These are phyloP conservation scores for Sequoiadendron giganteum DNA, from an alignment of 75 land plant species.

Conservation along the genomic window DNA sequence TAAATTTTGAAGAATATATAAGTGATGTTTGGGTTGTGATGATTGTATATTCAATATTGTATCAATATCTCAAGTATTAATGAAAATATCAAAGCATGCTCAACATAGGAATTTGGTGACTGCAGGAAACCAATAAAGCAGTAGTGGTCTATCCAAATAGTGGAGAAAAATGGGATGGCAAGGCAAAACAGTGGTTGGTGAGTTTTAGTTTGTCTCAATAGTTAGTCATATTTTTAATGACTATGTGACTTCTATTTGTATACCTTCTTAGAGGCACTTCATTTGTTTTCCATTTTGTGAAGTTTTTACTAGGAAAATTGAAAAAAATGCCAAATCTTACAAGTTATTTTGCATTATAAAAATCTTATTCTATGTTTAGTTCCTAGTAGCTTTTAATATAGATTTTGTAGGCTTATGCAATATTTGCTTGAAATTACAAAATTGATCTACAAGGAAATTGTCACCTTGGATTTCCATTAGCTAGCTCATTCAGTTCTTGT, in stretches of 20 bases:
- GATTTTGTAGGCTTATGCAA: not conserved
- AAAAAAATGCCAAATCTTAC: not conserved
- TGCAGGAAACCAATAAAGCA: conserved; percentile 68
- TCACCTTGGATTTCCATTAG: too few relatives aligned
- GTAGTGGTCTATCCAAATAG: conserved; percentile 91
- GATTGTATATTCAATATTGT: not conserved
- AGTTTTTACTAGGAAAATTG: not conserved
- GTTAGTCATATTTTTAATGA: not conserved
- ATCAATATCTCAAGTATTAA: not conserved
- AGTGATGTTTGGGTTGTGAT: not conserved
- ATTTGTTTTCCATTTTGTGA: not conserved
- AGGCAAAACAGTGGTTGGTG: conserved; percentile 83
- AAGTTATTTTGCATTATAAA: not conserved
- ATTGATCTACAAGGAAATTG: too few relatives aligned
- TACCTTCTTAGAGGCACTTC: not conserved
- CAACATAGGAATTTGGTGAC: not conserved
- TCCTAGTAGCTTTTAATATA: not conserved
- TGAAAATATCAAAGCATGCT: not conserved
- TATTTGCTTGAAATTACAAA: not conserved
- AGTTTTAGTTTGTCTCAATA: conserved; percentile 5
- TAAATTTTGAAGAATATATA: not conserved
- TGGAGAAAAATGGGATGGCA: conserved; percentile 85
- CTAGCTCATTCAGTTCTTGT: too few relatives aligned
- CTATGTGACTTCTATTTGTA: not conserved
- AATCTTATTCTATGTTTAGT: not conserved